Percentiles rank a stretch among this genome's conserved stretches.
Conservation (phyloP, 2,329 filamentous ascomycete species). For the Claviceps africana region DNA sequence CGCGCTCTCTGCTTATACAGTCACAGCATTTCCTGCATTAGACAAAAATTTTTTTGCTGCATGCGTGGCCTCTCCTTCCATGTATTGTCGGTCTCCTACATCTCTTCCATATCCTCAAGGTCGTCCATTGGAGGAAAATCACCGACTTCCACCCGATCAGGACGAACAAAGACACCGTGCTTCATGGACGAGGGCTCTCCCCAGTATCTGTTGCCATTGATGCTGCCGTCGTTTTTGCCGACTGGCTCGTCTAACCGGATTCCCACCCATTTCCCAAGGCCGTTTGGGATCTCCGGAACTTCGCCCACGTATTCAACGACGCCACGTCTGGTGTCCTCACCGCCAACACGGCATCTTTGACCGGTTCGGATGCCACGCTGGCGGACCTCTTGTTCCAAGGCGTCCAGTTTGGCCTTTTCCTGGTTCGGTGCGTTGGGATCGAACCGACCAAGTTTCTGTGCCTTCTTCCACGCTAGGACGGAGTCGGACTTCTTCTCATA, state of each 20-base stretch:
- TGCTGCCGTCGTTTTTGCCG: constrained; percentile 69
- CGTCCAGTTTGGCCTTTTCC: constrained; percentile 57
- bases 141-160: constrained; percentile 64
- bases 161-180: constrained; percentile 64
- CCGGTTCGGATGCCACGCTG: constrained; percentile 52
- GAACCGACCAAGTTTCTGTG: constrained; percentile 91
- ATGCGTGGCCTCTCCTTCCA: neutral
- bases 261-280: constrained; percentile 56
- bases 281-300: constrained; percentile 58
- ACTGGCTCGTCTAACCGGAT: constrained; percentile 65
- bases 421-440: constrained; percentile 68
- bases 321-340: constrained; percentile 56
- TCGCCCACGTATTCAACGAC: constrained; percentile 58
- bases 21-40: neutral
- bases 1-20: neutral
- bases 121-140: constrained; percentile 59
- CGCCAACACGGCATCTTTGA: constrained; percentile 49
- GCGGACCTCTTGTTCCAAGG: constrained; percentile 54
- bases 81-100: constrained; percentile 22
- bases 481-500: constrained; percentile 80
- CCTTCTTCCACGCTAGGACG: constrained; percentile 88
- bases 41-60: neutral
- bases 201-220: constrained; percentile 57
- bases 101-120: constrained; percentile 66
- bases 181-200: constrained; percentile 48